These are phyloP conservation scores for Arthrinium puccinioides DNA, from an alignment of 2,329 filamentous ascomycete species.

Conservation along the genomic window DNA sequence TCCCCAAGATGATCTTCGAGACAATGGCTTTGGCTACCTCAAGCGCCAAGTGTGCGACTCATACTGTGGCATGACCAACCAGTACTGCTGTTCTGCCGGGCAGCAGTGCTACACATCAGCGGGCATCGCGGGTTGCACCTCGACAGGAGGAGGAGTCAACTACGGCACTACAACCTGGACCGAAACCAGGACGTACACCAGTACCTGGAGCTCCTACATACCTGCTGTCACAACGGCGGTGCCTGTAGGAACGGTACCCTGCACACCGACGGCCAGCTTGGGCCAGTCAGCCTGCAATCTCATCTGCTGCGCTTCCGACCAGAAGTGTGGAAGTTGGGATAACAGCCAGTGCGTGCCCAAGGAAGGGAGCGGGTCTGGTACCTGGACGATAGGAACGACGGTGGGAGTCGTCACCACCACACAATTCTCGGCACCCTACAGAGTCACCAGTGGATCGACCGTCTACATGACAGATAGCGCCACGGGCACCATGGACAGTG, in stretches of 20 bases:
- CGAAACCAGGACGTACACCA: slow-evolving; percentile 52
- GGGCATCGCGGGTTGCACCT: slow-evolving; percentile 43
- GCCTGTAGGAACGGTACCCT: slow-evolving; percentile 31
- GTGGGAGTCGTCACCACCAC: slow-evolving; percentile 42
- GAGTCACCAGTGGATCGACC: slow-evolving; percentile 45
- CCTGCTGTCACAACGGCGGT: slow-evolving; percentile 36
- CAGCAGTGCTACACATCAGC: slow-evolving; percentile 44
- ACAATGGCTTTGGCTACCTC: slow-evolving; percentile 42
- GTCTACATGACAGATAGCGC: slow-evolving; percentile 42
- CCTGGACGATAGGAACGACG: slow-evolving; percentile 34
- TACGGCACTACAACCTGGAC: slow-evolving; percentile 54
- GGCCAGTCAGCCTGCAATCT: slow-evolving; percentile 57
- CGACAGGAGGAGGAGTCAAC: slow-evolving; percentile 16
- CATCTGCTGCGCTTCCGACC: slow-evolving; percentile 64
- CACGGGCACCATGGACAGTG: slow-evolving; percentile 39
- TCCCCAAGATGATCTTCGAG: slow-evolving; percentile 41
- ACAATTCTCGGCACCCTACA: slow-evolving; percentile 41
- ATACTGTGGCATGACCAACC: slow-evolving; percentile 47
- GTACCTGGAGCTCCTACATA: slow-evolving; percentile 45
- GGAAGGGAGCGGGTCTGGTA: slow-evolving; percentile 37
- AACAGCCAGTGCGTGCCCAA: slow-evolving; percentile 51
- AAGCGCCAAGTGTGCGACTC: slow-evolving; percentile 40
- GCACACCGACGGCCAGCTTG: slow-evolving; percentile 37
- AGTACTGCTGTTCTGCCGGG: slow-evolving; percentile 45
- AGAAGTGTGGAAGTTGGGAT: slow-evolving; percentile 55